These are phyloP conservation scores for Pseudofabraea citricarpa DNA, from an alignment of 2,329 filamentous ascomycete genomes.

Conservation along the genomic window DNA sequence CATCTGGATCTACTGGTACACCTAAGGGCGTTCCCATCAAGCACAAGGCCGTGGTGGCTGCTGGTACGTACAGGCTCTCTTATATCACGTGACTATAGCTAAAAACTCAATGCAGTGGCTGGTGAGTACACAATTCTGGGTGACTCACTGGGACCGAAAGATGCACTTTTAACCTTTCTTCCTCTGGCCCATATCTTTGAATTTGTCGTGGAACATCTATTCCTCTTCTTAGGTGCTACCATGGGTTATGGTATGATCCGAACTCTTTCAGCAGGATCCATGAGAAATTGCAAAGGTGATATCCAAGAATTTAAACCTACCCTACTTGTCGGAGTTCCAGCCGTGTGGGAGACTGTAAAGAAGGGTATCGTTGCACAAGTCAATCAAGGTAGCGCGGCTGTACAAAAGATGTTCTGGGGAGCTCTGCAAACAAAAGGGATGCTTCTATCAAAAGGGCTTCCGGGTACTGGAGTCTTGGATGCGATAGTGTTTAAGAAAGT, in stretches of 20 bases:
- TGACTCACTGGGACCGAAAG: slow-evolving; percentile 69
- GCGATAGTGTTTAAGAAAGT: slow-evolving; percentile 84
- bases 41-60: slow-evolving; percentile 78
- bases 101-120: slow-evolving; percentile 53
- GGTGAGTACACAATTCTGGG: slow-evolving; percentile 75
- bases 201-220: slow-evolving; percentile 89
- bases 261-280: slow-evolving; percentile 78
- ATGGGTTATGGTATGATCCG: slow-evolving; percentile 90
- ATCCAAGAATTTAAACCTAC: slow-evolving; percentile 88
- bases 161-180: slow-evolving; percentile 82
- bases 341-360: slow-evolving; percentile 94
- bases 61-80: slow-evolving; percentile 45
- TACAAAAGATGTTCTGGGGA: slow-evolving; percentile 70
- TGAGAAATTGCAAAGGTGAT: slow-evolving; percentile 87
- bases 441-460: slow-evolving; percentile 51
- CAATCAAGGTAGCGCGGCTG: slow-evolving; percentile 59
- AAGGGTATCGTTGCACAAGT: slow-evolving; percentile 86
- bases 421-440: slow-evolving; percentile 54
- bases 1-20: slow-evolving; percentile 81
- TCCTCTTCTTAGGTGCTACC: slow-evolving; percentile 81
- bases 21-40: slow-evolving; percentile 87
- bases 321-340: slow-evolving; percentile 87
- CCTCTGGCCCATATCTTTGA: slow-evolving; percentile 94
- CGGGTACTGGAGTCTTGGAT: slow-evolving; percentile 67
- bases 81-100: not conserved